phyloP scores from a whole-genome alignment of 306 rosid genomes.

The Ziziphus jujuba region DNA sequence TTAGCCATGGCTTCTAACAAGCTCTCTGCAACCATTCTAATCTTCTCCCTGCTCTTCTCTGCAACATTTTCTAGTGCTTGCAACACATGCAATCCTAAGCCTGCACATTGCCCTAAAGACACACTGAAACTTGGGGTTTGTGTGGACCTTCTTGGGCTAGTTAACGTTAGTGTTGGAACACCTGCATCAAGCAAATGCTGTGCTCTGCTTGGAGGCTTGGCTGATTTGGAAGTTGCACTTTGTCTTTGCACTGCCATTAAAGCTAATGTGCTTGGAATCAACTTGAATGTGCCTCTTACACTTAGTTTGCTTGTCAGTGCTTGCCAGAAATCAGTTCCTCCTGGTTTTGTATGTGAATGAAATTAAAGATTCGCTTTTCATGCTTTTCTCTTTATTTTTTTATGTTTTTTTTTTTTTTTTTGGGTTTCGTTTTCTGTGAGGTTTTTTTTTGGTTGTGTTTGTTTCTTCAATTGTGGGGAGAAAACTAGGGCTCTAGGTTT shows the following conservation, averaged over 20 bases:
- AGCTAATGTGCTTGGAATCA: constrained; percentile 68
- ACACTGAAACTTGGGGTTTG: constrained; percentile 69
- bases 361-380: no score
- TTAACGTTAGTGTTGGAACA: constrained; percentile 40
- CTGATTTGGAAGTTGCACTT: constrained; percentile 64
- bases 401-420: neutral
- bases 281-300: constrained; percentile 59
- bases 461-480: no score
- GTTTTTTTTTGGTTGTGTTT: no score
- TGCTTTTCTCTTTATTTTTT: no score
- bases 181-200: constrained; percentile 65
- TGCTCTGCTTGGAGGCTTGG: constrained; percentile 57
- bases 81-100: constrained; percentile 25
- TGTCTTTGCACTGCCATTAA: constrained; percentile 84
- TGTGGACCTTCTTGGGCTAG: constrained; percentile 50
- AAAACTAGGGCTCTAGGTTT: no score
- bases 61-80: constrained; percentile 44
- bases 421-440: neutral
- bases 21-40: constrained; percentile 39
- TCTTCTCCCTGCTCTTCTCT: constrained; percentile 51
- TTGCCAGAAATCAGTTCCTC: constrained; percentile 70
- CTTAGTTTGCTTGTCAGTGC: constrained; percentile 65
- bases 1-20: constrained; percentile 34
- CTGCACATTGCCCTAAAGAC: constrained; percentile 53
- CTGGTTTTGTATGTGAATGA: constrained; percentile 59